Evolutionary conservation across 169 alveolate genomes (phyloP), one percentile per base, ranked within the genome.

Genomic region (Cryptosporidium canis): DNA sequence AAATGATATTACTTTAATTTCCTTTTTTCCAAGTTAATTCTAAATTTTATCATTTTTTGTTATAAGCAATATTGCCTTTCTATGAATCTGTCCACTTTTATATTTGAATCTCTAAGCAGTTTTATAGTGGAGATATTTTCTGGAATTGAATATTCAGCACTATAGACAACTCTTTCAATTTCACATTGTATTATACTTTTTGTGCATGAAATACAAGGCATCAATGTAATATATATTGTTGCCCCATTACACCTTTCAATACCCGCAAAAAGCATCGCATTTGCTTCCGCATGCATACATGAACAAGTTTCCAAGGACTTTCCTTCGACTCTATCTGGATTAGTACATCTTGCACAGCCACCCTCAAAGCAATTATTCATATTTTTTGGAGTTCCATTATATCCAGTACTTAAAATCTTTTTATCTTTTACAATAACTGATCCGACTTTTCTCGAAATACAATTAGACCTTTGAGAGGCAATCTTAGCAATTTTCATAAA

Each of bases 221-320:
- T 90, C 24, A 83, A 48, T 18, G 96, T 94, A 14, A 94, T 85
- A 68, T 94, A 95, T 37, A 94, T 55, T 24, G 93, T 72, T 53
- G 92, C 68, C 31, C 93, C 95, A 9, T 37, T 58, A 44, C 83
- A 83, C 18, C 85, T 77, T 14, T 77, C 92, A 14, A 85, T 77
- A 2, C 97, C 96, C 3, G 96, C 97, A 66, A 90, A 94, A 9
- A 94, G 48, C 27, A 94, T 83, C n/a, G 97, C 96, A 58, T 92
- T 92, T 35, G 93, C 93, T 68, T 95, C 98, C 21, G 97, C 97
- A 82, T 95, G 98, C 47, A 95, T 92, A 66, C 97, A 95, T 44
- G 90, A 53, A 61, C 98, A 95, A 48, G 92, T 85, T 47, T 95
- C 98, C n/a, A 94, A 82, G n/a, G 83, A 91, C 14, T 70, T 83